These are phyloP conservation scores for Hemileccinum impolitum DNA, from an alignment of 768 basidiomycete genomes.

Conservation along the genomic window DNA sequence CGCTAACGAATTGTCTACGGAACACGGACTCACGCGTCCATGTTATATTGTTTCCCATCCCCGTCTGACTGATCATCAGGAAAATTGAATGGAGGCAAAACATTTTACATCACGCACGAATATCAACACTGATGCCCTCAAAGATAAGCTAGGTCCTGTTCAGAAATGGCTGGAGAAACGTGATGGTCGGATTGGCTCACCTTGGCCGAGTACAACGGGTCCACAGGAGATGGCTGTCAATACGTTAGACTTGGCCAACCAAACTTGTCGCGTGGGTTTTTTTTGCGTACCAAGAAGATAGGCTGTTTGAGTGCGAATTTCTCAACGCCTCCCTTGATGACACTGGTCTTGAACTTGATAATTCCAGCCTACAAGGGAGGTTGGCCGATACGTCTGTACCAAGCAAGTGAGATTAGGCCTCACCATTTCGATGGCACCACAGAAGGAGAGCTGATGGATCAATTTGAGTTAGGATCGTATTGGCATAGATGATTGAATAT, in stretches of 20 bases:
- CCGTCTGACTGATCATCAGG: slow-evolving; percentile 44
- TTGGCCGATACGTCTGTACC: not conserved
- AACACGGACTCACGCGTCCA: slow-evolving; percentile 57
- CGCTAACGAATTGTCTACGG: not conserved
- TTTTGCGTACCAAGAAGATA: slow-evolving; percentile 57
- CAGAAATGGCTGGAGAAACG: not conserved
- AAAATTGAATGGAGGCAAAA: not conserved
- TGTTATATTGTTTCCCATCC: slow-evolving; percentile 70
- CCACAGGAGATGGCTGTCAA: slow-evolving; percentile 64
- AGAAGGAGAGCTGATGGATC: slow-evolving; percentile 56
- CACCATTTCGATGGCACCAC: slow-evolving; percentile 77
- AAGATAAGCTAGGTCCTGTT: slow-evolving; percentile 52
- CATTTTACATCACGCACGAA: slow-evolving; percentile 40
- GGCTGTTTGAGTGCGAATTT: slow-evolving; percentile 73
- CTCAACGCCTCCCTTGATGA: slow-evolving; percentile 72
- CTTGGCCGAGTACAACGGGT: slow-evolving; percentile 72
- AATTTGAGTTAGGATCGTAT: not conserved
- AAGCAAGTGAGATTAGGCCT: not conserved
- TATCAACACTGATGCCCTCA: slow-evolving; percentile 71
- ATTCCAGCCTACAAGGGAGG: slow-evolving; percentile 51
- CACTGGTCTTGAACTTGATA: slow-evolving; percentile 66
- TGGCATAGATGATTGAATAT: slow-evolving; percentile 3
- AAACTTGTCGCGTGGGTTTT: not conserved
- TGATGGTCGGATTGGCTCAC: slow-evolving; percentile 22
- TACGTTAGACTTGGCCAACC: not conserved